These are phyloP conservation scores for Trametes polyzona DNA, from an alignment of 1,284 basidiomycete genomes.

Conservation along the genomic window DNA sequence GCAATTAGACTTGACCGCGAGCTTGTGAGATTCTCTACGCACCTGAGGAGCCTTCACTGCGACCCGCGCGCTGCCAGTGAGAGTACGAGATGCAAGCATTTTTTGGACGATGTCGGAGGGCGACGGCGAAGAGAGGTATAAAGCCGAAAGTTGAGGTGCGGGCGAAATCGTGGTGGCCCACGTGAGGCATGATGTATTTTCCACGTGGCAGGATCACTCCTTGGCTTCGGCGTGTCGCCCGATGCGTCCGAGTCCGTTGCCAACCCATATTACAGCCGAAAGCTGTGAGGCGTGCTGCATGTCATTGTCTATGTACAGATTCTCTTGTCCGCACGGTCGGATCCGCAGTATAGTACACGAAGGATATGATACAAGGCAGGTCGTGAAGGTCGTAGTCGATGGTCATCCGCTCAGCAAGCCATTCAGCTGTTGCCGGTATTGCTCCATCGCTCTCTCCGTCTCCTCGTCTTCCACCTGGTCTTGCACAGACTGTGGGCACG, in stretches of 20 bases:
- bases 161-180: constrained; percentile 26
- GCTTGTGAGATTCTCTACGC: constrained; percentile 9
- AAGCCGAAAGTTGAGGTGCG: constrained; percentile 28
- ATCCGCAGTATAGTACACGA: constrained; percentile 6
- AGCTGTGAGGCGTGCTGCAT: neutral
- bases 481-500: constrained; percentile 49
- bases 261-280: constrained; percentile 1
- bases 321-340: neutral
- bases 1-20: neutral
- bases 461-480: constrained; percentile 77
- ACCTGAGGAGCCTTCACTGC: constrained; percentile 52
- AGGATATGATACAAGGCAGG: constrained; percentile 10
- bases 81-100: constrained; percentile 64
- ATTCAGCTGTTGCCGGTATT: constrained; percentile 85
- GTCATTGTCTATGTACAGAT: neutral
- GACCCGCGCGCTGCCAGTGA: constrained; percentile 58
- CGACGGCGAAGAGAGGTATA: constrained; percentile 28
- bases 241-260: constrained; percentile 3
- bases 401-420: constrained; percentile 76
- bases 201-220: constrained; percentile 28
- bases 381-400: neutral
- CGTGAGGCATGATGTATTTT: constrained; percentile 36
- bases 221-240: constrained; percentile 19
- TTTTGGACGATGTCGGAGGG: constrained; percentile 32
- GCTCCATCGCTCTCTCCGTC: constrained; percentile 83